Conservation (phyloP, 768 basidiomycete species). For the Mycena polygramma region DNA sequence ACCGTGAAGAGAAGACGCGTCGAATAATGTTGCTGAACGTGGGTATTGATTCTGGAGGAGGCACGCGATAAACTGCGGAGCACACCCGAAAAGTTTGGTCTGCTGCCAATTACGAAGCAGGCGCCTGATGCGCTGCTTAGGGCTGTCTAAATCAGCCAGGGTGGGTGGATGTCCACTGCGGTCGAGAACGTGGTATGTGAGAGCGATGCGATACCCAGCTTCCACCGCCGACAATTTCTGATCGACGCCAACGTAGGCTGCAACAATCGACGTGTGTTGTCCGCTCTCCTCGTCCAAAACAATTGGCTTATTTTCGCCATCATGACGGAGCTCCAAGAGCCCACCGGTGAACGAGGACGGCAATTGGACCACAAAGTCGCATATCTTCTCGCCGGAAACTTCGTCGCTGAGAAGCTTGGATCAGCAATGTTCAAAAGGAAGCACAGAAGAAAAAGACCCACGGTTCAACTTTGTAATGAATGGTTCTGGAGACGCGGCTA, state of each 20-base stretch:
- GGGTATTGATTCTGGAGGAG: not conserved
- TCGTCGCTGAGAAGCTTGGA: not conserved
- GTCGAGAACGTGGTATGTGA: conserved; percentile 23
- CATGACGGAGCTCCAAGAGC: not conserved
- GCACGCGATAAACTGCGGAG: conserved; percentile 16
- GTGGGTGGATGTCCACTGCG: conserved; percentile 1
- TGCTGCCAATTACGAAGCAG: conserved; percentile 11
- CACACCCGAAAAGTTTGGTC: not conserved
- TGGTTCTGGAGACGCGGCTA: not conserved
- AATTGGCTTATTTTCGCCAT: conserved; percentile 2
- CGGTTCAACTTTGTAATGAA: conserved; percentile 2
- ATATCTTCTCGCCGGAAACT: not conserved
- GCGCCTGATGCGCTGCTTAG: conserved; percentile 3
- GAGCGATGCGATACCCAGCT: conserved; percentile 13
- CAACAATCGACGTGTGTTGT: conserved; percentile 8
- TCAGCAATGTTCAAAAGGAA: not conserved
- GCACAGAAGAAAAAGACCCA: not conserved
- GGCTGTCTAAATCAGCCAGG: conserved; percentile 11
- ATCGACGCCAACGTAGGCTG: conserved; percentile 21
- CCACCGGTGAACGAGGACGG: conserved; percentile 24
- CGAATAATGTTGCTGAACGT: not conserved
- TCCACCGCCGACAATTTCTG: conserved; percentile 1
- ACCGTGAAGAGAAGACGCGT: not conserved
- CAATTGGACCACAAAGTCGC: not conserved
- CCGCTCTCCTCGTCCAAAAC: not conserved